Percentiles rank a stretch among this genome's conserved stretches.
Conservation (phyloP, 2,329 filamentous ascomycete genomes). For the Exophiala dermatitidis region DNA sequence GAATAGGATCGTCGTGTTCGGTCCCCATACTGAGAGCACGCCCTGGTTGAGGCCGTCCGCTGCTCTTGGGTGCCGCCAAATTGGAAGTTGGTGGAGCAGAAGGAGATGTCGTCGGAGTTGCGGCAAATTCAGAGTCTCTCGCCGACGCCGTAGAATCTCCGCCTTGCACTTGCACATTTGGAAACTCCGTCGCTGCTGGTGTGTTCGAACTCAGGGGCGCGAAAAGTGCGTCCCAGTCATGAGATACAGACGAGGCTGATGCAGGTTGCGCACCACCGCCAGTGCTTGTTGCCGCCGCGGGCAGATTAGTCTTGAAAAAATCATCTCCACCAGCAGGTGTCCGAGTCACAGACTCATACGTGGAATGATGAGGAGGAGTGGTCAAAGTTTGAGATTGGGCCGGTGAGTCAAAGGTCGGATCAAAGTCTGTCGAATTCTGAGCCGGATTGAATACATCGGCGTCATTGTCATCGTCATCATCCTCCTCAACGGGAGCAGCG, state of each 20-base stretch:
- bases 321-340: conserved; percentile 34
- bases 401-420: conserved; percentile 42
- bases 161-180: neutral
- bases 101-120: neutral
- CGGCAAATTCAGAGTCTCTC: neutral
- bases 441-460: conserved; percentile 53
- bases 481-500: conserved; percentile 40
- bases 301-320: conserved; percentile 39
- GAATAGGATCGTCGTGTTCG: conserved; percentile 81
- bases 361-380: conserved; percentile 28
- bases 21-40: conserved; percentile 63
- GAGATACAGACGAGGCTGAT: conserved; percentile 40
- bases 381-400: conserved; percentile 33
- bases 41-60: conserved; percentile 24
- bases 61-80: neutral
- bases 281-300: conserved; percentile 22
- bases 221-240: conserved; percentile 96
- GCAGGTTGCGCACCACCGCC: conserved; percentile 31
- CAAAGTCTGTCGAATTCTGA: conserved; percentile 35
- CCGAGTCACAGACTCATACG: conserved; percentile 19
- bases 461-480: conserved; percentile 34
- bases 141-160: neutral
- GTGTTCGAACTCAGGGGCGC: conserved; percentile 36
- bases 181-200: conserved; percentile 1
- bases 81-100: too few species aligned